Conservation (phyloP, 805 yeast genomes). For the Naumovozyma dairenensis region DNA sequence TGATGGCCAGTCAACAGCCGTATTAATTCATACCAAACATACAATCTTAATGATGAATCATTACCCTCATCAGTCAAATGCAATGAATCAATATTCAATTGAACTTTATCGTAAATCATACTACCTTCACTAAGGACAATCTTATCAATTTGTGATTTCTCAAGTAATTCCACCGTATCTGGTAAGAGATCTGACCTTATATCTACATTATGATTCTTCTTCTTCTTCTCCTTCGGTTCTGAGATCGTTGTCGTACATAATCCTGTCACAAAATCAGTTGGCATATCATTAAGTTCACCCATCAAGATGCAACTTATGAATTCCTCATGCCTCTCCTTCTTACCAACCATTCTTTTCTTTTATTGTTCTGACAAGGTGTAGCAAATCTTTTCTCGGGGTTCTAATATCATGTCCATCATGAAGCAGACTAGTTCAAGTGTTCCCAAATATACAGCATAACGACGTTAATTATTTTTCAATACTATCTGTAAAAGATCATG, state of each 20-base stretch:
- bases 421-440: too few species aligned
- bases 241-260: too few species aligned
- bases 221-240: slow-evolving; percentile 1
- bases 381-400: too few species aligned
- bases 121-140: slow-evolving; percentile 21
- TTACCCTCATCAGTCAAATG: slow-evolving; percentile 3
- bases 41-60: not conserved
- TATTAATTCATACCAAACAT: slow-evolving; percentile 21
- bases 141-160: slow-evolving; percentile 4
- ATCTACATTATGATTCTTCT: slow-evolving; percentile 10
- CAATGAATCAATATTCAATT: not conserved
- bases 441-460: too few species aligned
- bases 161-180: slow-evolving; percentile 1
- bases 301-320: slow-evolving; percentile 17
- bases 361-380: too few species aligned
- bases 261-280: too few species aligned
- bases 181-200: not conserved
- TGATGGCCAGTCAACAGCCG: slow-evolving; percentile 13
- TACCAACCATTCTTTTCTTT: too few species aligned
- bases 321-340: too few species aligned
- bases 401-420: too few species aligned
- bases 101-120: not conserved
- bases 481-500: too few species aligned
- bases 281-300: too few species aligned
- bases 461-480: too few species aligned